Evolutionary conservation across 2,329 filamentous ascomycete species (phyloP).

Genomic region (Calonectria henricotiae): DNA sequence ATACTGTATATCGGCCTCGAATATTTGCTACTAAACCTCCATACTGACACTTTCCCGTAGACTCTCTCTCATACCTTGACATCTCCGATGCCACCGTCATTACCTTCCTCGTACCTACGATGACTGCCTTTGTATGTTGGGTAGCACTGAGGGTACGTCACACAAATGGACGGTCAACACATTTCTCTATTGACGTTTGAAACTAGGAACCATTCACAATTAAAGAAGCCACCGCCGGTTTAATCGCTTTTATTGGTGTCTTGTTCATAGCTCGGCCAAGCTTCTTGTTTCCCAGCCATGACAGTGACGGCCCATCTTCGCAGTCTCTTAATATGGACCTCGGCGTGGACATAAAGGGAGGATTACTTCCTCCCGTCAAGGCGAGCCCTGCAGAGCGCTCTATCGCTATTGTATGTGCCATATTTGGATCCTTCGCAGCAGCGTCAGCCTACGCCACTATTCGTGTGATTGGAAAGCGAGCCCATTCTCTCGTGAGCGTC

Average conservation of each 20-base stretch:
- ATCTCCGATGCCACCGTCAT: constrained; percentile 86
- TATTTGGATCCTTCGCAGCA: constrained; percentile 80
- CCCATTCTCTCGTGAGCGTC: constrained; percentile 83
- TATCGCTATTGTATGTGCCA: constrained; percentile 75
- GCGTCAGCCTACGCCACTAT: constrained; percentile 82
- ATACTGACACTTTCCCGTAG: constrained; percentile 49
- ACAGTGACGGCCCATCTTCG: constrained; percentile 25
- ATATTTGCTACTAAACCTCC: fast-evolving
- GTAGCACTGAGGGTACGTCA: constrained; percentile 57
- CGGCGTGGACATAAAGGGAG: constrained; percentile 35
- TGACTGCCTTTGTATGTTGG: constrained; percentile 79
- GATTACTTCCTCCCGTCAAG: constrained; percentile 53
- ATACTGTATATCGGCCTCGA: constrained; percentile 56
- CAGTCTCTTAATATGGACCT: constrained; percentile 25
- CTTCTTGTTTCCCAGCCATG: constrained; percentile 66
- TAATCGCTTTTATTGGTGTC: constrained; percentile 81
- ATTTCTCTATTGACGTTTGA: constrained; percentile 39
- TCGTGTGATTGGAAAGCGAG: constrained; percentile 81
- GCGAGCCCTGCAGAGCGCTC: constrained; percentile 75
- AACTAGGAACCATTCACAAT: constrained; percentile 79
- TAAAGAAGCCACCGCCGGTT: constrained; percentile 78
- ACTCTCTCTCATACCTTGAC: constrained; percentile 76
- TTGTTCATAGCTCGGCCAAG: constrained; percentile 82
- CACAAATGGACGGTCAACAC: fast-evolving
- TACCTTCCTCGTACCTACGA: constrained; percentile 82